Base-by-base conservation (phyloP, 2,329 filamentous ascomycete genomes). In the Tolypocladium endophyticum region DNA sequence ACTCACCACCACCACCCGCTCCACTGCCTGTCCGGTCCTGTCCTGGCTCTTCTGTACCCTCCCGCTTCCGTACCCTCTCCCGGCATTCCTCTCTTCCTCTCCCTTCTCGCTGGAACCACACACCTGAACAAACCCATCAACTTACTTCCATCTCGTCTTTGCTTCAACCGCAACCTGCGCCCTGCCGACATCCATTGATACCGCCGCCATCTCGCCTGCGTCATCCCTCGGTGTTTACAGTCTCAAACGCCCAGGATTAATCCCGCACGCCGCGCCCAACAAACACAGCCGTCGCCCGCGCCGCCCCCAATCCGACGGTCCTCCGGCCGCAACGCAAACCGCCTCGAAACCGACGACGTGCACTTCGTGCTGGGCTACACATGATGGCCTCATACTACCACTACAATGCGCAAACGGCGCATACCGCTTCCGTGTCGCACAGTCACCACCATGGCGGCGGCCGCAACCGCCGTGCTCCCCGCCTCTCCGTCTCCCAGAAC, bases 391-490 rank as follows among this genome's bases (percentile, higher is more conserved):
- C 81, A 71, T 87, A 85, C 75, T 86, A 85, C 71, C 80, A 83
- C 70, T 86, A 79, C 76, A 80, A 80, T 72, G 73, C 80, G 64
- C 83, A 86, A 72, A 77, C 82, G 65, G 81, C 81, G 67, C 80
- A 84, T 66, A 77, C 79, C 63, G 81, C 81, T 61, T 78, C 86
- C 55, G 75, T 81, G 69, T 81, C 87, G 64, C 89, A 94, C 78
- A 88, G 84, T 74, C 88, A 93, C 77, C 89, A 94, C 25, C 64
- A 65, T 59, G 61, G 56, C 74, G 87, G 86, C 70, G 88, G 90
- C 69, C 90, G 93, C 70, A 92, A 89, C 73, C 88, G 93, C 70
- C 85, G 93, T 71, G 89, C 88, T 52, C 89, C 92, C 62, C 86
- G 92, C 68, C 81, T 94, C 68, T 87, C 88, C 50, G 87, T 90